Conservation (phyloP, 495 filamentous ascomycete species). For the Pseudomonodictys pantanalensis region DNA sequence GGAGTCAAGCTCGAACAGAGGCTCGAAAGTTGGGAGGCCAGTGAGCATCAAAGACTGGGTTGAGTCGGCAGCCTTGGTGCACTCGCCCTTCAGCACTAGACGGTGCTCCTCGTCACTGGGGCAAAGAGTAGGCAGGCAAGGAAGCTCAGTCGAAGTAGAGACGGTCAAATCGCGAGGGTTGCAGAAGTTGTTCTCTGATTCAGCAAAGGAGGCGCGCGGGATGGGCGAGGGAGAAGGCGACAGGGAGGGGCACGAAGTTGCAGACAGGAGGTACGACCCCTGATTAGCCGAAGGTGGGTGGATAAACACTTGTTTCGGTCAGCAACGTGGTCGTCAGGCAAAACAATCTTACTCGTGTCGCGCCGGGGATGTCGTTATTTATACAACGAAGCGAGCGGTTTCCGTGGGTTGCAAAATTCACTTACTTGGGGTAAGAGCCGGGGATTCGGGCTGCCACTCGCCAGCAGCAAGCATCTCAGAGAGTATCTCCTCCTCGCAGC, state of each 20-base stretch:
- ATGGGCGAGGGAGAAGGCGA: slow-evolving; percentile 78
- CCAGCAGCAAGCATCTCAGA: slow-evolving; percentile 71
- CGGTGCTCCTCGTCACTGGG: slow-evolving; percentile 73
- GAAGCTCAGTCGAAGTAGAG: slow-evolving; percentile 61
- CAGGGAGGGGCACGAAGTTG: slow-evolving; percentile 78
- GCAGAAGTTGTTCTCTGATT: slow-evolving; percentile 79
- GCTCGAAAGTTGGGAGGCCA: slow-evolving; percentile 74
- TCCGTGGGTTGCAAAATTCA: slow-evolving; percentile 35
- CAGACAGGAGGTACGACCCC: slow-evolving; percentile 69
- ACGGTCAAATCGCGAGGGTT: slow-evolving; percentile 91
- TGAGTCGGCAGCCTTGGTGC: slow-evolving; percentile 46
- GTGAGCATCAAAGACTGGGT: slow-evolving; percentile 53
- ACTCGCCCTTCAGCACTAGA: slow-evolving; percentile 64
- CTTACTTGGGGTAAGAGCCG: slow-evolving; percentile 93
- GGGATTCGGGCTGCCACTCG: slow-evolving; percentile 72
- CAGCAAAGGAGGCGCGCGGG: slow-evolving; percentile 64
- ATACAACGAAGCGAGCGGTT: too few relatives aligned
- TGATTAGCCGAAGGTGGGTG: slow-evolving; percentile 60
- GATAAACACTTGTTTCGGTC: slow-evolving; percentile 65
- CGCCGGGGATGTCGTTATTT: too few relatives aligned
- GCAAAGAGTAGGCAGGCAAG: slow-evolving; percentile 65
- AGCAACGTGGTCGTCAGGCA: neutral
- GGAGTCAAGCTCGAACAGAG: slow-evolving; percentile 86
- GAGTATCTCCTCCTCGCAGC: slow-evolving; percentile 70
- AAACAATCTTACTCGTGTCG: too few relatives aligned